These are phyloP conservation scores for Melaleuca quinquenervia DNA, from an alignment of 345 rosid genomes.

Conservation along the genomic window DNA sequence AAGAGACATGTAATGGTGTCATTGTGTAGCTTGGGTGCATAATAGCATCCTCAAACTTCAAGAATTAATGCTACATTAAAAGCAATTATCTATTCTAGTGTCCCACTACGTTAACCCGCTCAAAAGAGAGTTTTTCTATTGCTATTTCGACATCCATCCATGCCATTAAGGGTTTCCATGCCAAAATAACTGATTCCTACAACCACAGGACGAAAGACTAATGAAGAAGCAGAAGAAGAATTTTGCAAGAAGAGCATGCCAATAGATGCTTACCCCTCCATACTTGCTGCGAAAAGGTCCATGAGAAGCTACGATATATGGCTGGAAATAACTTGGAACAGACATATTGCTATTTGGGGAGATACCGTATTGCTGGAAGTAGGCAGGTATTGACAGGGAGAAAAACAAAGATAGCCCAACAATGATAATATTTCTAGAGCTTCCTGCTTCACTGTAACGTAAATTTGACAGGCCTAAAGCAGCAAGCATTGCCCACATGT, in stretches of 20 bases:
- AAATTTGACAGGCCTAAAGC: constrained; percentile 92
- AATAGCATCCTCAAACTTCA: neutral
- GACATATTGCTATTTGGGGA: constrained; percentile 66
- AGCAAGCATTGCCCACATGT: constrained; percentile 97
- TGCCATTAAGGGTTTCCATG: neutral
- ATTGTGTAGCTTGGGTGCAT: neutral
- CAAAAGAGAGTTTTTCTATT: neutral
- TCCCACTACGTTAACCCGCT: neutral
- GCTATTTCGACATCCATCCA: neutral
- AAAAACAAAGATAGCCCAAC: constrained; percentile 83
- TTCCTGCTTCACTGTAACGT: constrained; percentile 97
- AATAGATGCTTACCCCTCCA: constrained; percentile 51
- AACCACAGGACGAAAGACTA: neutral
- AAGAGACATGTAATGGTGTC: neutral
- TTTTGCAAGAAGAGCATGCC: neutral
- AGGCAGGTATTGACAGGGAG: constrained; percentile 83
- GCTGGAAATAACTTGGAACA: constrained; percentile 81
- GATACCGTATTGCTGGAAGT: constrained; percentile 89
- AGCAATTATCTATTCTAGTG: neutral
- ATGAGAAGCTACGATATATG: constrained; percentile 80
- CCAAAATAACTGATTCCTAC: neutral
- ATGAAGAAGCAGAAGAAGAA: neutral
- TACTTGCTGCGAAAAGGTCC: constrained; percentile 71
- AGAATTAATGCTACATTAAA: neutral
- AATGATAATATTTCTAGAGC: constrained; percentile 88